Base-by-base conservation (phyloP, 176 grass and related monocot genomes). In the Musa acuminata region DNA sequence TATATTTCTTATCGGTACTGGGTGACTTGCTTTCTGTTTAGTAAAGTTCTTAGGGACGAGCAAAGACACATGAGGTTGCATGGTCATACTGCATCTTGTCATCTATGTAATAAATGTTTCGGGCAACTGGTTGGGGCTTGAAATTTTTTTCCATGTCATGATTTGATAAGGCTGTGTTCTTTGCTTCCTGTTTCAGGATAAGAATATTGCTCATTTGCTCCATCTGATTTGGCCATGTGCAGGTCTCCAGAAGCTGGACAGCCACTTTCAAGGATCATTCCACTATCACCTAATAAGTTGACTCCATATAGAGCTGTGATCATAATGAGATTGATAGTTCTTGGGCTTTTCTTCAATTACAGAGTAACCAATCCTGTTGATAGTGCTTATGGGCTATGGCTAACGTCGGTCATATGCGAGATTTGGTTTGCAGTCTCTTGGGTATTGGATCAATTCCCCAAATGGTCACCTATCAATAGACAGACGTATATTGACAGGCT, bases 401-500 rank as follows among this genome's bases (percentile, higher is more conserved):
- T 94, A 78, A 94, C 95, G 43, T 99, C 91, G 14, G 85, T 99
- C 66, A 94, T 99, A 78, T 99, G 95, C 80, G 90, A 99, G 80
- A 89, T 99, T 62, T 99, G 95, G 95, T 99, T 99, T 75, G 95
- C 86, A 57, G 80, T 99, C 80, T 99, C 95, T 78, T 99, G 95
- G 95, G 92, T 99, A 35, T 83, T 99, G 63, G 95, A 99, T 99
- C 95, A 99, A 70, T 99, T 99, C 49, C 95, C 95, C 53, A 99
- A 94, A 74, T 99, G 95, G 95, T 91, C 16, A 67, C 95, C 95
- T 72, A 85, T 99, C 72, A 87, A 99, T 62, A 87, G 95, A 53
- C 90, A 91, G 71, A 89, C 88, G 71, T 99, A 99, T 58, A 87
- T 94, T 75, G 90, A 99, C 78, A 93, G 90, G 50, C 75, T 99